Conservation (phyloP, 23 red algal species). For the Gracilaria gracilis region DNA sequence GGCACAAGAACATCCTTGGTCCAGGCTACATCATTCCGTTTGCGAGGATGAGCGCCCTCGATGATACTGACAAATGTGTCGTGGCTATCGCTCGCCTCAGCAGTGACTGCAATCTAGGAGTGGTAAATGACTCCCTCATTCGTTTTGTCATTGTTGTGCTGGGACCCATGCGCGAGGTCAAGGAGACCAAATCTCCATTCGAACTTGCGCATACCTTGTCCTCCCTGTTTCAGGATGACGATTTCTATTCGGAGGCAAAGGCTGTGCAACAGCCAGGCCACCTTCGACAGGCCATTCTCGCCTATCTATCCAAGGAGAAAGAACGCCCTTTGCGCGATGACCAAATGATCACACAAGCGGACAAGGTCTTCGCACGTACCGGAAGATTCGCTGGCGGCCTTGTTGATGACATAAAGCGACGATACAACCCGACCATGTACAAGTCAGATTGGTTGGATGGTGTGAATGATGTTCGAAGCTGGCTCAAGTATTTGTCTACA, state of each 20-base stretch:
- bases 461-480: slow-evolving; percentile 53
- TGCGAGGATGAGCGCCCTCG: slow-evolving; percentile 54
- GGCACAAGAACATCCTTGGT: slow-evolving; percentile 88
- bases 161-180: slow-evolving; percentile 61
- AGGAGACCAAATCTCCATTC: slow-evolving; percentile 68
- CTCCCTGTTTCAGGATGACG: slow-evolving; percentile 85
- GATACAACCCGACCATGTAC: slow-evolving; percentile 75
- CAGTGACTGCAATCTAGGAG: slow-evolving; percentile 72
- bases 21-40: slow-evolving; percentile 87
- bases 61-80: slow-evolving; percentile 26
- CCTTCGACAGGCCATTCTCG: slow-evolving; percentile 74
- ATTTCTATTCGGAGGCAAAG: slow-evolving; percentile 82
- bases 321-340: slow-evolving; percentile 47
- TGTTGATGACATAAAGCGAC: slow-evolving; percentile 64
- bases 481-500: slow-evolving; percentile 90
- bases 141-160: slow-evolving; percentile 89
- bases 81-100: slow-evolving; percentile 82
- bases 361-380: slow-evolving; percentile 72
- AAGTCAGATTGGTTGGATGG: slow-evolving; percentile 89
- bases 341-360: slow-evolving; percentile 40
- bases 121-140: slow-evolving; percentile 85
- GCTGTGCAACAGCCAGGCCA: slow-evolving; percentile 29
- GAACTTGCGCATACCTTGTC: slow-evolving; percentile 86
- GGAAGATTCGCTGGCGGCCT: slow-evolving; percentile 79
- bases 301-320: slow-evolving; percentile 68